Evolutionary conservation across 345 rosid species (phyloP), one percentile per base, ranked within the genome.

Genomic region (Crucihimalaya himalaica): DNA sequence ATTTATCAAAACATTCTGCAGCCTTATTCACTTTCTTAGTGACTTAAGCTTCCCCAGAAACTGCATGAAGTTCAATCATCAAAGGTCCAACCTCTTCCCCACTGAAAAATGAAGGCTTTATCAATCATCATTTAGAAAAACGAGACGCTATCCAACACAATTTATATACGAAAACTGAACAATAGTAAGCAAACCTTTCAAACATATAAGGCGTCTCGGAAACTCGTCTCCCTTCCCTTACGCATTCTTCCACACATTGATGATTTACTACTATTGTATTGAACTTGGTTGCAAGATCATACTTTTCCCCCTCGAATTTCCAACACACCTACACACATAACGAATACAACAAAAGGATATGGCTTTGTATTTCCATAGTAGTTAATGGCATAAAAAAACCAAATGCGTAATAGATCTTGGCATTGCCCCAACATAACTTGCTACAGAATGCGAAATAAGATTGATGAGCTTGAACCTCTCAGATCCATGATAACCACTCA

Each of bases 391-490:
- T 27, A 0, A 37, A 8, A 65, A 4, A 32, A 95, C 99, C 89
- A 95, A 68, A 71, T 95, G 99, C 0, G 99, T 92, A 6, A 78
- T 84, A 15, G 97, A 86, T 62, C 64, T 79, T 11, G 93, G 82
- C 91, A 92, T 79, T 9, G 79, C 72, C 1, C 99, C 99, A 0
- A 92, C 92, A 46, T 88, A 95, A 82, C 78, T 92, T 14, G 92
- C 97, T 9, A 97, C 97, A 15, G 89, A 16, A 12, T 32, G 71
- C 25, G 92, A 81, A 39, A 95, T 85, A 34, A 92, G 88, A 82
- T 87, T 90, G 74, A 95, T 95, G 73, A 95, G 96, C 48, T 86
- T 82, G 77, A 92, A 88, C 42, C 97, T 86, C 69, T 85, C 93
- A 11, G 83, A 63, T 4, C 97, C 97, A 13, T 85, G 87, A 83